Base-by-base conservation (phyloP, 306 rosid genomes). In the Begonia peltatifolia region DNA sequence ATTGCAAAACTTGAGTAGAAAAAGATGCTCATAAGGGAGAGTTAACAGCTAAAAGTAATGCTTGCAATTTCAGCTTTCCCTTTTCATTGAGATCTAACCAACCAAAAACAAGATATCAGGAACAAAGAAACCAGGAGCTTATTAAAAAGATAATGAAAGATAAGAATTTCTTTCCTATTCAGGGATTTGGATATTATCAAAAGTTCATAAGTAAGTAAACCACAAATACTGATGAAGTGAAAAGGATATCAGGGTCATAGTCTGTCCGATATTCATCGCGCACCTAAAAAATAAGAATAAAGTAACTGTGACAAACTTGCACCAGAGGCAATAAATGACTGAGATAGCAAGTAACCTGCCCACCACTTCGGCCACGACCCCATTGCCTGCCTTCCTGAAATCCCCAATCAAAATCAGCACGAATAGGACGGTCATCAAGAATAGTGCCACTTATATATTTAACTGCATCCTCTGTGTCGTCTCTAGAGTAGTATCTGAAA, bases 341-440 rank as follows among this genome's bases (percentile, higher is more conserved):
- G 54, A 30, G 46, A 54, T 2, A 20, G 25, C 12, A 63, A 23
- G n/a, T 59, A 55, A 85, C 99, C 90, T 84, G 95, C 46, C 97
- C 97, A 52, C 99, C 99, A 71, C 95, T 86, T 66, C 94, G 81
- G 56, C 99, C 99, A 15, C 99, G 99, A 36, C 99, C 99, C 99
- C 95, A 90, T 68, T 90, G 99, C 66, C 99, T 78, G 10, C 99
- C 99, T 15, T 90, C 99, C 63, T 73, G 94, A 66, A 90, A 90
- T 53, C 99, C 99, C 99, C 99, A 90, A 55, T 90, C 99, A 75
- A 90, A 90, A 80, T 90, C 97, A 74, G 81, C 97, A 69, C 97
- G 97, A 71, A 90, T 85, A 49, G 94, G 95, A 59, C 97, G 97
- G 54, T 90, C 99, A 71, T 90, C 99, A 53, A 90, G 94, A 73